Evolutionary conservation across 2,329 filamentous ascomycete genomes (phyloP).

Genomic region (Cryphonectria carpinicola): DNA sequence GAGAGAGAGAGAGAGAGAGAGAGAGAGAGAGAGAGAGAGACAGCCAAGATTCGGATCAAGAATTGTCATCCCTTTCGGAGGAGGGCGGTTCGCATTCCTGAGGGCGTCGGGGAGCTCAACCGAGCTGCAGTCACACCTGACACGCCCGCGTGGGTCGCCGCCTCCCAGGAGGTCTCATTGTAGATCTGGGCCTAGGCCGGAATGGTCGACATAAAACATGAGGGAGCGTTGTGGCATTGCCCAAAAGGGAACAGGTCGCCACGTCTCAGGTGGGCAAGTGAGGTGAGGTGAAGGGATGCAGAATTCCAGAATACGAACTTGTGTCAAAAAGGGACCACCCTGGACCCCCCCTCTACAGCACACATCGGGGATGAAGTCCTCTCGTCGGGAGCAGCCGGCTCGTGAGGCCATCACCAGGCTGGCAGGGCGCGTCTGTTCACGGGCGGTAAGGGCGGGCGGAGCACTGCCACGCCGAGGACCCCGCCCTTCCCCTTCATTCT

Average conservation of each 20-base stretch:
- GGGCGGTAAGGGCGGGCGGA: conserved; percentile 4
- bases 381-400: neutral
- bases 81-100: neutral
- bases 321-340: neutral
- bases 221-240: conserved; percentile 16
- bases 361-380: neutral
- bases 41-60: neutral
- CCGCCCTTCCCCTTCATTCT: conserved; percentile 6
- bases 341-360: neutral
- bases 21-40: no score
- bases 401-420: neutral
- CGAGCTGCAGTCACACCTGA: conserved; percentile 4
- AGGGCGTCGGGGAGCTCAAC: neutral
- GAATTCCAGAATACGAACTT: conserved; percentile 17
- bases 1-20: no score
- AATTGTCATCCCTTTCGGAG: neutral
- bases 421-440: neutral
- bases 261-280: conserved; percentile 23
- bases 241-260: conserved; percentile 4
- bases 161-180: conserved; percentile 9
- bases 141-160: conserved; percentile 11
- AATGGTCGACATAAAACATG: conserved; percentile 21
- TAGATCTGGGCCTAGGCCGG: conserved; percentile 14
- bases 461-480: conserved; percentile 8
- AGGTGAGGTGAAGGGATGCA: conserved; percentile 9